phyloP scores from a whole-genome alignment of 768 basidiomycete species.

The Pleurotus giganteus region DNA sequence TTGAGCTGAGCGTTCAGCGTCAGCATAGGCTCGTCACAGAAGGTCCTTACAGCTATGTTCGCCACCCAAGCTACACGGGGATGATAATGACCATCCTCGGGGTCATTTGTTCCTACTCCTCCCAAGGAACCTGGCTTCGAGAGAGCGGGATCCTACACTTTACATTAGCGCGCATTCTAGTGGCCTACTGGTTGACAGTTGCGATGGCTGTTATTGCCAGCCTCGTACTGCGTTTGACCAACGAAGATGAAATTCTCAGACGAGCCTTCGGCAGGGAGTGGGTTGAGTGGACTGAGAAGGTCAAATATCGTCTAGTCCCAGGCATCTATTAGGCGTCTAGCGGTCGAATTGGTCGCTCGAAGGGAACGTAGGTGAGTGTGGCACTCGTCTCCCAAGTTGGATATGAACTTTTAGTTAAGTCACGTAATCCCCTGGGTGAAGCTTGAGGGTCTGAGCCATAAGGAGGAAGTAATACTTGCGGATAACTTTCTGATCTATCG shows the following conservation, averaged over 20 bases:
- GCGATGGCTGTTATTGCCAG: constrained; percentile 4
- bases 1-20: constrained; percentile 45
- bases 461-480: neutral
- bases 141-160: constrained; percentile 6
- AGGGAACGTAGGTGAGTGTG: too few species aligned
- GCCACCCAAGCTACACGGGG: constrained; percentile 9
- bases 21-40: constrained; percentile 22
- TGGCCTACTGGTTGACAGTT: constrained; percentile 1
- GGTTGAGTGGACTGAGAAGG: constrained; percentile 7
- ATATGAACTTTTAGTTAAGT: neutral
- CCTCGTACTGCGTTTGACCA: constrained; percentile 5
- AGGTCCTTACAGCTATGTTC: constrained; percentile 8
- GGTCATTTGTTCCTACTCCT: constrained; percentile 1
- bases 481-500: neutral
- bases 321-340: constrained; percentile 6
- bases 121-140: constrained; percentile 4
- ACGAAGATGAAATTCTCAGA: constrained; percentile 8
- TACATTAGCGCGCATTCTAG: neutral
- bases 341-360: too few species aligned
- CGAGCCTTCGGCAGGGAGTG: constrained; percentile 4
- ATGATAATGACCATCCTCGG: constrained; percentile 10
- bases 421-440: too few species aligned
- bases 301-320: neutral
- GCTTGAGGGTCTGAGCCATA: neutral
- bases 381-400: neutral